phyloP scores from a whole-genome alignment of 2,329 filamentous ascomycete species.

The Penicillium aurantiogriseum region DNA sequence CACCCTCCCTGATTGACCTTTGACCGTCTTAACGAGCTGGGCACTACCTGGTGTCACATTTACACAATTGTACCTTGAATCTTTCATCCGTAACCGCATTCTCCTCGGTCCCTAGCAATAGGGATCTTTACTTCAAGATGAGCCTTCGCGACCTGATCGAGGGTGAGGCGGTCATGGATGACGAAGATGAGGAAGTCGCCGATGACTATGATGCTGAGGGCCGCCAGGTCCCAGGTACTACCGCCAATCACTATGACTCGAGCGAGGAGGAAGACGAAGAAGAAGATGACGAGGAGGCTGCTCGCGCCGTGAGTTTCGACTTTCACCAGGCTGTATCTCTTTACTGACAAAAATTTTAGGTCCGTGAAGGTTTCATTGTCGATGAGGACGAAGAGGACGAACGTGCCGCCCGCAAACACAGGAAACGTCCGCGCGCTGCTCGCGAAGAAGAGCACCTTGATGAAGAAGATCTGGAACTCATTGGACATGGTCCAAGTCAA shows the following conservation, averaged over 20 bases:
- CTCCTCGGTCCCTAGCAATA: constrained; percentile 12
- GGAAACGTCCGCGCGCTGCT: constrained; percentile 68
- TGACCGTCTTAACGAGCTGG: constrained; percentile 6
- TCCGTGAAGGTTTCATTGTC: constrained; percentile 93
- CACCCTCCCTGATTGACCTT: constrained; percentile 6
- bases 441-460: constrained; percentile 82
- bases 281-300: constrained; percentile 85
- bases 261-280: constrained; percentile 92
- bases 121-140: constrained; percentile 48
- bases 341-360: constrained; percentile 50
- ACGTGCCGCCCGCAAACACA: constrained; percentile 61
- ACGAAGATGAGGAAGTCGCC: constrained; percentile 79
- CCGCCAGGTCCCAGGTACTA: constrained; percentile 39
- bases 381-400: constrained; percentile 82
- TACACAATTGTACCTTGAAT: constrained; percentile 8
- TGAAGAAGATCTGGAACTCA: constrained; percentile 93
- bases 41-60: constrained; percentile 11
- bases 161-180: constrained; percentile 80
- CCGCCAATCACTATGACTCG: constrained; percentile 63
- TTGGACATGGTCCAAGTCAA: constrained; percentile 73
- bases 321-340: neutral
- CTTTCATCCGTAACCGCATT: constrained; percentile 2
- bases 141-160: constrained; percentile 70
- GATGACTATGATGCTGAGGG: constrained; percentile 66
- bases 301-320: constrained; percentile 60